phyloP scores from a whole-genome alignment of 2,329 filamentous ascomycete species.

The Didymella pinodella region DNA sequence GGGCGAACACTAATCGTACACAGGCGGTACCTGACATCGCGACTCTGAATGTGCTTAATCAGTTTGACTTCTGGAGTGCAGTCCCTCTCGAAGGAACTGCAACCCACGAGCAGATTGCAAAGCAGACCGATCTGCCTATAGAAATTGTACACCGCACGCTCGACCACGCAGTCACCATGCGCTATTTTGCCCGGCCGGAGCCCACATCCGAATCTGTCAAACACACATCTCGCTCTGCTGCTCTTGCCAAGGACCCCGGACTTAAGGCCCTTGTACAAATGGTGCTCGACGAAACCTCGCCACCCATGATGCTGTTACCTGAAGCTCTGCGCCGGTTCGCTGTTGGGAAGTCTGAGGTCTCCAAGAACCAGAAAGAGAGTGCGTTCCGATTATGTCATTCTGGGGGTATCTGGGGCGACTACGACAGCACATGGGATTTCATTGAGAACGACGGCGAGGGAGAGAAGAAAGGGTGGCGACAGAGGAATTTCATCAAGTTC shows the following conservation, averaged over 20 bases:
- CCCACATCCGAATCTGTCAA: neutral
- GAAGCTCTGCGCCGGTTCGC: neutral
- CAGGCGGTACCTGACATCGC: neutral
- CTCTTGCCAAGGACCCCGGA: neutral
- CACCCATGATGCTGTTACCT: neutral
- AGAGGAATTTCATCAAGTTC: slow-evolving; percentile 29
- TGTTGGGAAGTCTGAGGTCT: neutral
- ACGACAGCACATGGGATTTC: neutral
- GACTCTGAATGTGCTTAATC: neutral
- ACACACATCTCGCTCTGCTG: neutral
- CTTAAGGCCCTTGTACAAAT: neutral
- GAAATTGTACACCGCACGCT: neutral
- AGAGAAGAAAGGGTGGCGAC: neutral
- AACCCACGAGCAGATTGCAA: neutral
- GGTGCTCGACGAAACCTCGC: neutral
- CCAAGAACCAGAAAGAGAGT: neutral
- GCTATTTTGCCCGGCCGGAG: neutral
- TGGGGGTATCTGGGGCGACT: neutral
- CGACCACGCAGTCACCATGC: neutral
- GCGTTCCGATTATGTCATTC: neutral
- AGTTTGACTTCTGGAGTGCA: neutral
- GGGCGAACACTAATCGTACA: neutral
- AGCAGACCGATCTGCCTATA: neutral
- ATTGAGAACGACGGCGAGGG: neutral
- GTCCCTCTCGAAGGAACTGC: neutral